Conservation (phyloP, 176 grass and related monocot species). For the Melocanna baccifera region DNA sequence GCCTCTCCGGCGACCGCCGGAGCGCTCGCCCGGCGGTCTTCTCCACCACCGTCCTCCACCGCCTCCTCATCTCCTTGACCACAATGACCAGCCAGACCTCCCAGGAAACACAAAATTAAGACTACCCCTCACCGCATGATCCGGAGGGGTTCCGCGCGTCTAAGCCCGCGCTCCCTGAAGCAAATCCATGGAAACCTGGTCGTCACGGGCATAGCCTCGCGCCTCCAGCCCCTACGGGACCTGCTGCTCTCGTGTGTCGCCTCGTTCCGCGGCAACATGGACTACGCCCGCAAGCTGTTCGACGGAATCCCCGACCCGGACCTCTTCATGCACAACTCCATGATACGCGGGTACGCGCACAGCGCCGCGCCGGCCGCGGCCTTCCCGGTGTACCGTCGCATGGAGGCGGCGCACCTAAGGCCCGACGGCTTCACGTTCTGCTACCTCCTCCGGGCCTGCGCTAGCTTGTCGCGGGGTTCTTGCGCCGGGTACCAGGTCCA, state of each 20-base stretch:
- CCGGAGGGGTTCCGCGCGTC: conserved; percentile 9
- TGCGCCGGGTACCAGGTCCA: conserved; percentile 35
- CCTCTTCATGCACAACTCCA: conserved; percentile 53
- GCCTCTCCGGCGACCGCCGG: background rate
- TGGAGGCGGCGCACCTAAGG: background rate
- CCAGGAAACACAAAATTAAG: background rate
- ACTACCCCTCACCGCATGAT: conserved; percentile 19
- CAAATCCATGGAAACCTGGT: conserved; percentile 41
- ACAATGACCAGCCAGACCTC: background rate
- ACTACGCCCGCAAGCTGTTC: conserved; percentile 44
- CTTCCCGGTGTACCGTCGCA: conserved; percentile 11
- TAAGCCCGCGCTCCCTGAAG: conserved; percentile 30
- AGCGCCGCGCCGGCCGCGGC: background rate
- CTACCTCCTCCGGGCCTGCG: conserved; percentile 40
- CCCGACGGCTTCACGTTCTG: conserved; percentile 42
- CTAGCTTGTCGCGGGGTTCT: background rate
- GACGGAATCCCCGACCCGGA: conserved; percentile 42
- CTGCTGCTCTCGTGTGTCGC: conserved; percentile 23
- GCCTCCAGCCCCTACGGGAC: conserved; percentile 5
- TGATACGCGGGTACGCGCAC: conserved; percentile 34
- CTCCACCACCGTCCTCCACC: background rate
- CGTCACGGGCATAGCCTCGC: conserved; percentile 20
- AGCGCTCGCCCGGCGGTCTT: background rate
- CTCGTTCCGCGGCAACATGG: conserved; percentile 31
- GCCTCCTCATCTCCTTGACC: background rate